Percentiles rank a stretch among this genome's conserved stretches.
Conservation (phyloP, 495 filamentous ascomycete species). For the Tetracladium setigerum region DNA sequence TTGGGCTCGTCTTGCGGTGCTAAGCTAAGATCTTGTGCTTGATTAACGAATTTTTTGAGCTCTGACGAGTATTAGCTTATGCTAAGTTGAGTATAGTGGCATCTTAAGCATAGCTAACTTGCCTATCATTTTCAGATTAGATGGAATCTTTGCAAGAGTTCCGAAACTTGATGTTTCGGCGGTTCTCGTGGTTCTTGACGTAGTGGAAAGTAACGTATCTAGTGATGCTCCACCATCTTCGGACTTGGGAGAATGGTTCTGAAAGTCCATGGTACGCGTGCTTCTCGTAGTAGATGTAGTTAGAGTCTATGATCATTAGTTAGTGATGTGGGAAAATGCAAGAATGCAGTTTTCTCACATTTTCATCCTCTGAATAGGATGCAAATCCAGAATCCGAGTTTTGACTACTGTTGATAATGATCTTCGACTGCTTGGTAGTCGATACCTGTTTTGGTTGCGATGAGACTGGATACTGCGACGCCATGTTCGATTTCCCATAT, state of each 20-base stretch:
- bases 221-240: slow-evolving; percentile 3
- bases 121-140: slow-evolving; percentile 1
- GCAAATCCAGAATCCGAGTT: slow-evolving; percentile 1
- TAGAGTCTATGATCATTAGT: neutral
- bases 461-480: neutral
- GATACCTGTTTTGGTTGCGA: neutral
- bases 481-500: neutral
- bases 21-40: neutral
- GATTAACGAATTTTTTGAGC: neutral
- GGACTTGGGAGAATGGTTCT: neutral
- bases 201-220: neutral
- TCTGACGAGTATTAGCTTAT: neutral
- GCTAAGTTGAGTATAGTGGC: no score
- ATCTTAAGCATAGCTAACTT: neutral
- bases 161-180: neutral
- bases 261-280: neutral
- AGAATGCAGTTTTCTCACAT: neutral
- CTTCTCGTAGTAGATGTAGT: neutral
- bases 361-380: neutral
- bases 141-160: neutral
- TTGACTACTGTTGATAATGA: neutral
- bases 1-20: neutral
- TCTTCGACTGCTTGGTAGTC: neutral
- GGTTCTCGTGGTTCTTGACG: neutral
- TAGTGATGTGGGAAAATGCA: neutral